Conservation (phyloP, 257 asterid genomes). For the Jaltomata sinuosa region DNA sequence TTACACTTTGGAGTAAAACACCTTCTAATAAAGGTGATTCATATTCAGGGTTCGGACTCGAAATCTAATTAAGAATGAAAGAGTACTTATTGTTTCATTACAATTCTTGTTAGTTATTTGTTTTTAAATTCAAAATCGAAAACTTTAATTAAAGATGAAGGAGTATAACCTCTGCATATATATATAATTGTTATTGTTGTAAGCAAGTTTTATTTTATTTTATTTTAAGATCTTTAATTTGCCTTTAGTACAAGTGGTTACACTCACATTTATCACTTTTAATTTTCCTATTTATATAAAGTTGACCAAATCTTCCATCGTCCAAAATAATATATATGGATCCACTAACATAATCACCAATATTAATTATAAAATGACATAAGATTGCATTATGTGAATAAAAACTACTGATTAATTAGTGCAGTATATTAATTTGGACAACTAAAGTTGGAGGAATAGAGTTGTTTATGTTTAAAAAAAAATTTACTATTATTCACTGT, state of each 20-base stretch:
- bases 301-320: neutral
- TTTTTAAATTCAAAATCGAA: no score
- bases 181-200: no score
- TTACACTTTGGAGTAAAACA: neutral
- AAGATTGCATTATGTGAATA: neutral
- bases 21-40: neutral
- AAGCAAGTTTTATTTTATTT: neutral
- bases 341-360: neutral
- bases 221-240: neutral
- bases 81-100: no score
- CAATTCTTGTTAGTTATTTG: no score
- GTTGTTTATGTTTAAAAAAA: neutral
- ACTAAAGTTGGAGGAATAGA: neutral
- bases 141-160: fast-evolving
- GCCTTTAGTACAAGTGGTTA: neutral
- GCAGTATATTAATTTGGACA: neutral
- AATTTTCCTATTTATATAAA: neutral
- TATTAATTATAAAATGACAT: neutral
- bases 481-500: neutral
- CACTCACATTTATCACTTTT: neutral
- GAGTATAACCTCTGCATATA: no score
- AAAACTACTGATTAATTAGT: neutral
- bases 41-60: neutral
- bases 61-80: neutral
- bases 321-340: neutral